Conservation (phyloP, 345 rosid genomes). For the Mallotus nudiflorus region DNA sequence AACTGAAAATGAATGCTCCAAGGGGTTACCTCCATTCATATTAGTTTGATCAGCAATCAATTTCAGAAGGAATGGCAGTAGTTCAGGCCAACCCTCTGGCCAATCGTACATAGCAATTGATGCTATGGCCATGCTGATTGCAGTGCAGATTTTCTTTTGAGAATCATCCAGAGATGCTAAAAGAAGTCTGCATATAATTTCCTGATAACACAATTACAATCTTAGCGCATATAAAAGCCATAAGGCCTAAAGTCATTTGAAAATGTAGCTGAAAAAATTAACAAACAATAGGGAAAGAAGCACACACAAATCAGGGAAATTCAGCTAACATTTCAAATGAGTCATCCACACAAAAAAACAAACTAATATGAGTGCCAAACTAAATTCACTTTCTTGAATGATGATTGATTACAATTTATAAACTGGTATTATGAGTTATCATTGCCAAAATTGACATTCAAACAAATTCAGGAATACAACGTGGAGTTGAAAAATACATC, state of each 20-base stretch:
- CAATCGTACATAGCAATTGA: constrained; percentile 80
- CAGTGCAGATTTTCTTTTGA: constrained; percentile 78
- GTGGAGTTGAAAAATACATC: neutral
- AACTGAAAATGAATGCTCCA: constrained; percentile 5
- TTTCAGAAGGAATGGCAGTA: constrained; percentile 72
- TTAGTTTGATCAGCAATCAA: constrained; percentile 60
- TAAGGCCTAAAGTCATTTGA: neutral
- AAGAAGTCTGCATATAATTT: constrained; percentile 64
- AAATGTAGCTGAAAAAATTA: neutral
- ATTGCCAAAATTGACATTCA: neutral
- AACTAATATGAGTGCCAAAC: too few relatives aligned
- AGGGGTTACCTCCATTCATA: constrained; percentile 61
- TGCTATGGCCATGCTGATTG: constrained; percentile 82
- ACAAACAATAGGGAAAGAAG: neutral
- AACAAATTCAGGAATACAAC: neutral
- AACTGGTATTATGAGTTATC: too few relatives aligned
- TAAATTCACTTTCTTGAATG: too few relatives aligned
- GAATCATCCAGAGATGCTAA: constrained; percentile 73
- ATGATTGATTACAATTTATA: too few relatives aligned
- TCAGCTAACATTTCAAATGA: too few relatives aligned
- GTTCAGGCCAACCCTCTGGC: constrained; percentile 93
- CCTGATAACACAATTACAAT: constrained; percentile 47
- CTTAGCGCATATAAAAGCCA: constrained; percentile 1
- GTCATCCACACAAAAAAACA: too few relatives aligned
- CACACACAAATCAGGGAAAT: neutral